phyloP scores from a whole-genome alignment of 2,329 filamentous ascomycete genomes.

The Fusarium incarnatum region DNA sequence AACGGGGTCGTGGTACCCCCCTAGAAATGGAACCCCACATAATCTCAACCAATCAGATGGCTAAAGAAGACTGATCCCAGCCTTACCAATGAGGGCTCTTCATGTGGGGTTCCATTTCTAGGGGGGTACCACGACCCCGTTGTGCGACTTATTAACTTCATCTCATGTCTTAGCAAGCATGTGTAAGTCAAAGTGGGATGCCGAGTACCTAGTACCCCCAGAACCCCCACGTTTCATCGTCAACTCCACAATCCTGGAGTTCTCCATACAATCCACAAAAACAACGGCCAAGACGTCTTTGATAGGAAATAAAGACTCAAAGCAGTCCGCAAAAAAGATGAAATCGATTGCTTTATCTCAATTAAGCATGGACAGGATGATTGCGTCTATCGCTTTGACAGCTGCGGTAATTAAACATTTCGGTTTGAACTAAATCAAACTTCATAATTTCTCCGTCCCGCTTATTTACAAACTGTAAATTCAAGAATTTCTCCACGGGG shows the following conservation, averaged over 20 bases:
- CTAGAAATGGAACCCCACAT: no score
- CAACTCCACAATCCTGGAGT: background rate
- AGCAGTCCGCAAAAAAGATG: background rate
- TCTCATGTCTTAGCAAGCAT: background rate
- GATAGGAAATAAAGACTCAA: background rate
- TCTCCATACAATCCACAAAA: background rate
- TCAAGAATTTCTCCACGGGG: no score
- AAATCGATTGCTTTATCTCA: background rate
- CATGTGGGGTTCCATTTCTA: no score
- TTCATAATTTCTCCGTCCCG: background rate
- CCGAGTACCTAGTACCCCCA: background rate
- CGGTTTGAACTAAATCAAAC: fast-evolving
- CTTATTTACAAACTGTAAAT: background rate
- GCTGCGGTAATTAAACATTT: background rate
- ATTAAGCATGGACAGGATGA: background rate
- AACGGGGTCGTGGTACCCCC: no score
- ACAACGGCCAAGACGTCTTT: background rate
- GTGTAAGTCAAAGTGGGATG: background rate
- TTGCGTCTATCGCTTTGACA: background rate
- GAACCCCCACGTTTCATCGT: background rate
- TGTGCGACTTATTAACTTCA: background rate
- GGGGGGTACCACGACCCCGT: no score
- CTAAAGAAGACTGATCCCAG: no score
- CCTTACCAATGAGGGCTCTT: no score
- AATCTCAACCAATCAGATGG: no score